Base-by-base conservation (phyloP, 345 rosid species). In the Euphorbia lathyris region DNA sequence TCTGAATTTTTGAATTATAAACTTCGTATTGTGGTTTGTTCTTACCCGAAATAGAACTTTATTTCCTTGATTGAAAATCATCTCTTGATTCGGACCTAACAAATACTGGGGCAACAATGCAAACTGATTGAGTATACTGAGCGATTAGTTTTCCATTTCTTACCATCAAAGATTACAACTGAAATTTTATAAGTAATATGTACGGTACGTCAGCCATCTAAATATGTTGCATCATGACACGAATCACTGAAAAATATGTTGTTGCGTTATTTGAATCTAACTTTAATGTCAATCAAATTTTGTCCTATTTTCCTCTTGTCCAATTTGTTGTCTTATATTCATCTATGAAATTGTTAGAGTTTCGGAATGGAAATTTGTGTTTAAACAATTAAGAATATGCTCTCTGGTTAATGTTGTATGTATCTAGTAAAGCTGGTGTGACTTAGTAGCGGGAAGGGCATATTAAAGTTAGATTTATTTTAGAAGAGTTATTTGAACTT, bases 71-170 rank as follows among this genome's bases (percentile, higher is more conserved):
- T 78, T n/a, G n/a, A n/a, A n/a, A n/a, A n/a, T n/a, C n/a, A n/a
- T n/a, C n/a, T n/a, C n/a, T n/a, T n/a, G n/a, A n/a, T n/a, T n/a
- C n/a, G n/a, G n/a, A n/a, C n/a, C 26, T 72, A 40, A 81, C 76
- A 64, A 76, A 66, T 74, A 87, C 86, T 30, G 92, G 89, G 74
- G 89, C 90, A 26, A 87, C 83, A 51, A 80, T 81, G 82, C 85
- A 87, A 27, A 91, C 90, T 23, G 92, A 88, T 72, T 70, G 77
- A 59, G 66, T 86, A 20, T 90, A 83, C 79, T 90, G 97, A 92
- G 38, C 61, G 20, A 71, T 87, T 68, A 85, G 88, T 78, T 88
- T 84, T 69, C 92, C 90, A 0, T 87, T 81, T 76, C 83, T 88
- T 69, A 79, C 86, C 69, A 72, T 86, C 72, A 70, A 71, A 42